A percentile compares a stretch with the other conserved stretches of the same genome.
These are phyloP conservation scores for Stipa capillata DNA, from an alignment of 176 grass and related monocot genomes.

Conservation along the genomic window DNA sequence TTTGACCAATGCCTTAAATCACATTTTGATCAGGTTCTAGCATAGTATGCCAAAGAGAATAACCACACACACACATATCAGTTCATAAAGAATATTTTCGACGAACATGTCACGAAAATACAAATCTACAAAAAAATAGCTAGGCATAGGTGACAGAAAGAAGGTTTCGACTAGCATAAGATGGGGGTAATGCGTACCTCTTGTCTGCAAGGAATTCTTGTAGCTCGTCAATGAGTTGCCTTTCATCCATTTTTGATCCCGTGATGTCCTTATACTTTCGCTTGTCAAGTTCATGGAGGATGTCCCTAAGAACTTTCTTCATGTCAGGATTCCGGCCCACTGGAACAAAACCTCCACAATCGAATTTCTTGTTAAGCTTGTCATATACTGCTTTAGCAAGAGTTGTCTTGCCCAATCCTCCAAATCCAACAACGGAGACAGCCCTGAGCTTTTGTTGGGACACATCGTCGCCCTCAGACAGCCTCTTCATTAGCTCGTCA, in stretches of 20 bases:
- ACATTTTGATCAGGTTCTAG: too few species aligned
- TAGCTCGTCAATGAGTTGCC: not conserved
- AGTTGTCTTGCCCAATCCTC: slow-evolving; percentile 7
- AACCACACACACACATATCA: too few species aligned
- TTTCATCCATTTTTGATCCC: not conserved
- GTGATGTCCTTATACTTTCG: not conserved
- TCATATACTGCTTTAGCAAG: not conserved
- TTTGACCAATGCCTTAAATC: too few species aligned
- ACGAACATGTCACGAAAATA: too few species aligned
- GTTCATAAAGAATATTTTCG: too few species aligned
- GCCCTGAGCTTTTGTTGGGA: not conserved
- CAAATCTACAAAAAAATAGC: too few species aligned
- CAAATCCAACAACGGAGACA: not conserved
- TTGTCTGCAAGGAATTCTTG: rapidly evolving
- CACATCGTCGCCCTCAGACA: not conserved
- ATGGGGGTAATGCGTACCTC: too few species aligned
- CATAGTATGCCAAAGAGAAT: too few species aligned
- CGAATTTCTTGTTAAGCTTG: not conserved
- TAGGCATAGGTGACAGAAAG: too few species aligned
- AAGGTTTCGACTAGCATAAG: too few species aligned
- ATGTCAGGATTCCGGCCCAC: not conserved
- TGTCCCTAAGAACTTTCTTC: not conserved
- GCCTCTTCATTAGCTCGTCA: not conserved
- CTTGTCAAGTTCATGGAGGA: not conserved
- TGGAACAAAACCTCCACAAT: not conserved